These are phyloP conservation scores for Pinus taeda DNA, from an alignment of 75 land plant genomes.

Conservation along the genomic window DNA sequence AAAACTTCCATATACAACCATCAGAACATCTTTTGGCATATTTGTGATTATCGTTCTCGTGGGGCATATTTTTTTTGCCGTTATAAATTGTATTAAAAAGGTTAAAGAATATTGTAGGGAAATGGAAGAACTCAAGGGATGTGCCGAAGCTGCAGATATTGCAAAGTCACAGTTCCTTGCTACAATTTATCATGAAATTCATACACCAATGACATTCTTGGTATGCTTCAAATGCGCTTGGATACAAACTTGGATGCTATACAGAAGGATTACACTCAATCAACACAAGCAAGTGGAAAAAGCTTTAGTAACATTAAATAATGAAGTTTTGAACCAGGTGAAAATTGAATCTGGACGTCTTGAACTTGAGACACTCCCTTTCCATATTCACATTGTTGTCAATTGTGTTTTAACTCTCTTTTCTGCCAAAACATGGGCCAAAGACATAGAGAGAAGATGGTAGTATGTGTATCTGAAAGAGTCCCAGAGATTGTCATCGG, in stretches of 20 bases:
- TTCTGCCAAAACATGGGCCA: slow-evolving; percentile 65
- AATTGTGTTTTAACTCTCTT: slow-evolving; percentile 85
- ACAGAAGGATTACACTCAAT: slow-evolving; percentile 76
- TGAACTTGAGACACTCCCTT: slow-evolving; percentile 76
- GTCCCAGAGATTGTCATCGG: slow-evolving; percentile 77
- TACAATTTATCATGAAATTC: too few species aligned
- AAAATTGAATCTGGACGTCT: slow-evolving; percentile 90
- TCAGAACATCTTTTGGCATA: too few species aligned
- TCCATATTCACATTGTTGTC: slow-evolving; percentile 65
- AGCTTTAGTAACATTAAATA: slow-evolving; percentile 74
- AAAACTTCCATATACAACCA: too few species aligned
- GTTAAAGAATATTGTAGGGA: too few species aligned
- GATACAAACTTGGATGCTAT: slow-evolving; percentile 75
- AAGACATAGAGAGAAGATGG: slow-evolving; percentile 75
- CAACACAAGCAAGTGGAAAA: slow-evolving; percentile 84
- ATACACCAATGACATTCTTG: slow-evolving; percentile 1
- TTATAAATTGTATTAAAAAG: too few species aligned
- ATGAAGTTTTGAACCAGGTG: slow-evolving; percentile 88
- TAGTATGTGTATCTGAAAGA: slow-evolving; percentile 76
- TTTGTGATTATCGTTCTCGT: too few species aligned
- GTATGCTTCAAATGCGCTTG: slow-evolving; percentile 86
- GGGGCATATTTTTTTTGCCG: too few species aligned
- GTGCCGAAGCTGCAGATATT: too few species aligned
- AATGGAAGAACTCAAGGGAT: too few species aligned
- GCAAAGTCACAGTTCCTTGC: too few species aligned